Percentiles rank a stretch among this genome's conserved stretches.
Evolutionary conservation across 2,329 filamentous ascomycete species (phyloP).

Genomic region (Fusarium virguliforme): DNA sequence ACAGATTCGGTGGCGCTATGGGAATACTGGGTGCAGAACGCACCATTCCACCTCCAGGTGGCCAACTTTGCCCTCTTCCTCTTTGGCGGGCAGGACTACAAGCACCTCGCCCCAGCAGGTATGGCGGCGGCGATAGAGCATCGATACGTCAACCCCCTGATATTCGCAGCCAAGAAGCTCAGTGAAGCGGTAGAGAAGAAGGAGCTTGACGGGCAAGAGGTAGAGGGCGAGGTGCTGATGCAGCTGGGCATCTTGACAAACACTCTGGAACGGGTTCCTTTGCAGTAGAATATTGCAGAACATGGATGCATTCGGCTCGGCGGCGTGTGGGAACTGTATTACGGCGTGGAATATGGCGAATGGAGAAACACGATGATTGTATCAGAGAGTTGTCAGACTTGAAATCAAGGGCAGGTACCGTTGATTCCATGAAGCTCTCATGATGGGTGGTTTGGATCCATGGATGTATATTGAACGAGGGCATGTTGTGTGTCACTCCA

Average conservation of each 20-base stretch:
- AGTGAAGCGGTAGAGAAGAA: constrained; percentile 54
- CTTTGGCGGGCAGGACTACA: constrained; percentile 63
- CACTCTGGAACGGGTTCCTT: constrained; percentile 60
- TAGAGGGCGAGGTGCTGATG: constrained; percentile 54
- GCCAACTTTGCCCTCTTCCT: constrained; percentile 75
- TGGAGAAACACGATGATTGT: neutral
- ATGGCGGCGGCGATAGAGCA: constrained; percentile 73
- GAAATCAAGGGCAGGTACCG: constrained; percentile 1
- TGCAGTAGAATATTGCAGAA: constrained; percentile 53
- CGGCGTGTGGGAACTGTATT: constrained; percentile 26
- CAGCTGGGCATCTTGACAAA: constrained; percentile 62
- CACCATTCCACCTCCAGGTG: constrained; percentile 71
- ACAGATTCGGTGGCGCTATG: constrained; percentile 61
- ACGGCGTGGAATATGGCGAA: constrained; percentile 14
- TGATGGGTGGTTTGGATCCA: neutral
- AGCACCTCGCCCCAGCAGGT: constrained; percentile 67
- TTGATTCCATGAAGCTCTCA: neutral
- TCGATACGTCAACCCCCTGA: constrained; percentile 71
- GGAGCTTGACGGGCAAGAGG: constrained; percentile 53
- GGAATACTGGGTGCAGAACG: constrained; percentile 69
- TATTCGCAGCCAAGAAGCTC: constrained; percentile 60
- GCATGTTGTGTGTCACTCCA: neutral
- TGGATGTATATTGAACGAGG: neutral
- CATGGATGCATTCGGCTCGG: constrained; percentile 15
- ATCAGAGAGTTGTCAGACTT: constrained; percentile 13